Evolutionary conservation across 352 stramenopile genomes (phyloP), one percentile per base, ranked within the genome.

Genomic region (Pythium brachiatum): DNA sequence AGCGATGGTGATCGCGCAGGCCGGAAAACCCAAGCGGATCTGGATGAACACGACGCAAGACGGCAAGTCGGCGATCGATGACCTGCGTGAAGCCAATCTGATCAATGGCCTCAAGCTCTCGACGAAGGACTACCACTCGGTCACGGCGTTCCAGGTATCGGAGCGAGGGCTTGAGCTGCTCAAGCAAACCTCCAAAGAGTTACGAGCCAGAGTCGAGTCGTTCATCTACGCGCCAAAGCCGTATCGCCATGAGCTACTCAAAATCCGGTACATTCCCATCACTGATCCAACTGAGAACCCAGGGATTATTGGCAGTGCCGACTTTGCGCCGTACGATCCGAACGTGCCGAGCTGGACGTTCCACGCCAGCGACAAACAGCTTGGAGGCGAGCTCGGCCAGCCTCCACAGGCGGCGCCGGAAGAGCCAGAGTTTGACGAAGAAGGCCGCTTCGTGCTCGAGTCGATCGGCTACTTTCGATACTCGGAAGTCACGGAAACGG

Each of bases 401-500:
- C 27, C 20, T 31, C 15, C 32, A 55, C 8, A 15, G 12, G 26
- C 13, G 15, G 12, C 50, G 11, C 29, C 48, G 57, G 47, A 76
- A 32, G 66, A 72, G 31, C 53, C 62, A 1, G 57, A 57, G 26
- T 72, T 72, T 41, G 64, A 72, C 25, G 66, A 73, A 48, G 70
- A 78, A 51, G 91, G 83, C 52, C 90, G 85, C 57, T 79, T 97
- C 31, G 67, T 91, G 52, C 77, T 83, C 20, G 68, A 81, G 50
- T 83, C 80, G 1, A 90, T 84, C 61, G 93, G 89, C 2, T 98
- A 98, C 68, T 86, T 83, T 53, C 84, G 86, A 13, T 92, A 97
- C 58, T 97, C 88, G 15, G 95, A 90, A 12, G 95, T 98, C 7
- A 98, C 92, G n/a, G 92, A 98, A 57, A 97, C 80, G 3, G 95